phyloP scores from a whole-genome alignment of 2,329 filamentous ascomycete genomes.

The Sporothrix pseudoabietina region DNA sequence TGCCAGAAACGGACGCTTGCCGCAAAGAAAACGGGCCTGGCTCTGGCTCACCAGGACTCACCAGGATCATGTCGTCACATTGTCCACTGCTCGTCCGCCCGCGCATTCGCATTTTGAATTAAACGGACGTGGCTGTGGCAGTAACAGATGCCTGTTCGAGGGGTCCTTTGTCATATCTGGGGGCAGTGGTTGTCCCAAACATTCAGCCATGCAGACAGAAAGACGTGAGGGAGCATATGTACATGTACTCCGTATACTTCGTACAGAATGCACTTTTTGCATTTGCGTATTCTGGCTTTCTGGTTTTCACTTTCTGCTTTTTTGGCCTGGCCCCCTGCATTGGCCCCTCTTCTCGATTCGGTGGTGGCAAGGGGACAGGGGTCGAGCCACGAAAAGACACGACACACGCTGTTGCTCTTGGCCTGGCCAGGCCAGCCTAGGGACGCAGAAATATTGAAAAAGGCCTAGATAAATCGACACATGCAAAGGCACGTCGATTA shows the following conservation, averaged over 20 bases:
- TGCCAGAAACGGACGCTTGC: conserved; percentile 10
- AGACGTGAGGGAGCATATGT: neutral
- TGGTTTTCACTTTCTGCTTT: neutral
- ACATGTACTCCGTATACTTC: neutral
- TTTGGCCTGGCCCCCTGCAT: neutral
- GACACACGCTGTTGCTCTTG: conserved; percentile 2
- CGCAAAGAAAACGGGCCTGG: neutral
- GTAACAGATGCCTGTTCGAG: neutral
- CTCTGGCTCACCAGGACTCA: neutral
- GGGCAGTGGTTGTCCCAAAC: neutral
- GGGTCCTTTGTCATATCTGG: neutral
- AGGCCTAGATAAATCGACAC: neutral
- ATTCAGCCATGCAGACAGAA: neutral
- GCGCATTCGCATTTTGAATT: conserved; percentile 13
- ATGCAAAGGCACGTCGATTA: neutral
- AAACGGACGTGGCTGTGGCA: conserved; percentile 10
- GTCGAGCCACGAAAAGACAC: conserved; percentile 23
- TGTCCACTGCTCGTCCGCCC: neutral
- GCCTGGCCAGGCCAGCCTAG: conserved; percentile 23
- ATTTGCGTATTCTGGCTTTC: neutral
- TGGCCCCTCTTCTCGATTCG: conserved; percentile 13
- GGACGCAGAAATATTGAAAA: conserved; percentile 8
- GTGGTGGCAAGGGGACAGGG: conserved; percentile 18
- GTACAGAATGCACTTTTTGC: neutral
- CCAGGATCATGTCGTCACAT: conserved; percentile 17